These are phyloP conservation scores for Penicillium malachiteum DNA, from an alignment of 495 filamentous ascomycete genomes.

Conservation along the genomic window DNA sequence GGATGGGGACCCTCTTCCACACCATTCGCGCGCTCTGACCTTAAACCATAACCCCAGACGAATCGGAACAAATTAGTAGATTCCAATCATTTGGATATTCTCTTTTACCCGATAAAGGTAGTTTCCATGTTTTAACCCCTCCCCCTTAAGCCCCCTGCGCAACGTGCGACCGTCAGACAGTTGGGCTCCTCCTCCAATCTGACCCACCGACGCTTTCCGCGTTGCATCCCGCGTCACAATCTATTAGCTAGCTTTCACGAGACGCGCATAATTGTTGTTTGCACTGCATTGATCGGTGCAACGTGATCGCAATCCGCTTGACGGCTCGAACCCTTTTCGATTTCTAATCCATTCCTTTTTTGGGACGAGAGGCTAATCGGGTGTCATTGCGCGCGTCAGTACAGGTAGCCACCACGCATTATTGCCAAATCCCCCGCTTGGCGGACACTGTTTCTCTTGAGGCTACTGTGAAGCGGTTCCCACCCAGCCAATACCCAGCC, in stretches of 20 bases:
- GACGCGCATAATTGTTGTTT: conserved; percentile 34
- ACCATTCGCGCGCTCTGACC: conserved; percentile 24
- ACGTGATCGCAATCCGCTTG: conserved; percentile 18
- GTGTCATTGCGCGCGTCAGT: conserved; percentile 34
- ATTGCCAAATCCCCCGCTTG: conserved; percentile 38
- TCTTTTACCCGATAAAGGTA: conserved; percentile 25
- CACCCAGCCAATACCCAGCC: conserved; percentile 39
- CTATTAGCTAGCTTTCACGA: conserved; percentile 10
- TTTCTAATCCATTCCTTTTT: conserved; percentile 17
- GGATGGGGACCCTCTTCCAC: conserved; percentile 16
- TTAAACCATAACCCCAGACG: conserved; percentile 22
- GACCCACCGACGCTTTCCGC: conserved; percentile 41
- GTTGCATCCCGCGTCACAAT: conserved; percentile 31
- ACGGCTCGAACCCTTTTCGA: conserved; percentile 10
- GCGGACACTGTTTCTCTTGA: conserved; percentile 29
- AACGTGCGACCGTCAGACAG: conserved; percentile 31
- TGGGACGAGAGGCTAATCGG: conserved; percentile 24
- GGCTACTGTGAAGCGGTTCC: conserved; percentile 47
- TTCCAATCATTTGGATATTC: conserved; percentile 14
- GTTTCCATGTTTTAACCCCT: conserved; percentile 13
- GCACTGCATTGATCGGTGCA: conserved; percentile 21
- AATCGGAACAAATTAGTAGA: conserved; percentile 28
- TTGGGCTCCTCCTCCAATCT: conserved; percentile 26
- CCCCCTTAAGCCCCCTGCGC: conserved; percentile 22
- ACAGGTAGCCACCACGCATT: conserved; percentile 32